Percentiles rank a stretch among this genome's conserved stretches.
These are phyloP conservation scores for Cyclocybe aegerita DNA, from an alignment of 768 basidiomycete genomes.

Conservation along the genomic window DNA sequence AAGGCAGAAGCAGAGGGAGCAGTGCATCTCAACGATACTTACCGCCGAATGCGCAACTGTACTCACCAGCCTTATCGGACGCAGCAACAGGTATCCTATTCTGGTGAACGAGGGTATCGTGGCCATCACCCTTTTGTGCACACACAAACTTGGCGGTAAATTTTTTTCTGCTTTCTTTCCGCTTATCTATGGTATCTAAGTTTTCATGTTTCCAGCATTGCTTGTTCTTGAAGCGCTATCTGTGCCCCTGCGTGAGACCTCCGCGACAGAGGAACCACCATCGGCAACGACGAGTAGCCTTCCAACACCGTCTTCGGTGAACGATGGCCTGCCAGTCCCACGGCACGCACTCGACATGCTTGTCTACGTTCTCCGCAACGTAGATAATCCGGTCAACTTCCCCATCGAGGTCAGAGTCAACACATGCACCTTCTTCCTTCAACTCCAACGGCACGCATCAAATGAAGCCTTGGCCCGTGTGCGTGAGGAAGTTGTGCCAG, in stretches of 20 bases:
- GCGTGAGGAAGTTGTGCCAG: slow-evolving; percentile 48
- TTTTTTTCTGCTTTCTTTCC: background rate
- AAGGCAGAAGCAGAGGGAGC: slow-evolving; percentile 49
- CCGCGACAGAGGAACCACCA: slow-evolving; percentile 33
- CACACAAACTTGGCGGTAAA: slow-evolving; percentile 62
- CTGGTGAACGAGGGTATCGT: slow-evolving; percentile 89
- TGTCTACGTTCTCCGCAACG: slow-evolving; percentile 57
- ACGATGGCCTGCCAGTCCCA: slow-evolving; percentile 41
- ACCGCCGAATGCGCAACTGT: slow-evolving; percentile 56
- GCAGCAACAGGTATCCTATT: slow-evolving; percentile 78
- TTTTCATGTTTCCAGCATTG: slow-evolving; percentile 39
- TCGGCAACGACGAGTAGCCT: slow-evolving; percentile 41
- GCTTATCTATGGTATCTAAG: background rate
- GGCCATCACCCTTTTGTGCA: slow-evolving; percentile 75
- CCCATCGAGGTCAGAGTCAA: slow-evolving; percentile 80
- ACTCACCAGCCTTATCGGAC: slow-evolving; percentile 69
- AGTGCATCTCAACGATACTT: slow-evolving; percentile 51
- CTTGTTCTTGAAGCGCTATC: slow-evolving; percentile 63
- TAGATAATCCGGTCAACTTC: slow-evolving; percentile 53
- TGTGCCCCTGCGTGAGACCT: slow-evolving; percentile 33
- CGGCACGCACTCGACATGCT: slow-evolving; percentile 70
- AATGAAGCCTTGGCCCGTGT: slow-evolving; percentile 48
- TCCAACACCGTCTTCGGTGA: slow-evolving; percentile 39
- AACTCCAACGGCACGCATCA: slow-evolving; percentile 54
- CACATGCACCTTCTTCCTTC: slow-evolving; percentile 68